Evolutionary conservation across 1,284 basidiomycete genomes (phyloP).

Genomic region (Cryptococcus sp.): DNA sequence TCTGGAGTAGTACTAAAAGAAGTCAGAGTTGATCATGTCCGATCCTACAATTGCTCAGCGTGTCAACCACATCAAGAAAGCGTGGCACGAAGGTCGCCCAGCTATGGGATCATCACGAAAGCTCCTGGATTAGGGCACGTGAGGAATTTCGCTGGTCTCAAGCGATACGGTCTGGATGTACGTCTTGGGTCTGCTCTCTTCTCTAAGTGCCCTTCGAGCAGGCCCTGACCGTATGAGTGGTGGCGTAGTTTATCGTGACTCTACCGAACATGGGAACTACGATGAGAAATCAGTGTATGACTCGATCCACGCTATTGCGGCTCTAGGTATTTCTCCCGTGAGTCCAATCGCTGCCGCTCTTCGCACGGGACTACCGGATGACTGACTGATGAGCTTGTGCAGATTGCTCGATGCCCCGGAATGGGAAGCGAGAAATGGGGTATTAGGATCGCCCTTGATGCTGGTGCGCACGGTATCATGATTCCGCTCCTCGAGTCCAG

Average conservation of each 20-base stretch:
- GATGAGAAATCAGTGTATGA: conserved; percentile 13
- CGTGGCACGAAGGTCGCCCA: conserved; percentile 14
- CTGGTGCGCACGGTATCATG: conserved; percentile 22
- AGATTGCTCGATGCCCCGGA: conserved; percentile 19
- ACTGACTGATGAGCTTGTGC: not conserved
- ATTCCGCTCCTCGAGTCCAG: conserved; percentile 13
- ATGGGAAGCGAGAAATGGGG: conserved; percentile 22
- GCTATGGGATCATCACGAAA: conserved; percentile 20
- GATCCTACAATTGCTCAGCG: conserved; percentile 13
- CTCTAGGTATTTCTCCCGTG: conserved; percentile 17
- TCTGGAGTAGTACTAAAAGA: too few species aligned
- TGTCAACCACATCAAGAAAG: conserved; percentile 17
- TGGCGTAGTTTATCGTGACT: conserved; percentile 17
- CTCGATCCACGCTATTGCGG: conserved; percentile 14
- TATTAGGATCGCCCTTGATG: conserved; percentile 17
- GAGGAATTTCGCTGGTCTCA: conserved; percentile 13
- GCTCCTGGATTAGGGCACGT: conserved; percentile 11
- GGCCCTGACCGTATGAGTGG: too few species aligned
- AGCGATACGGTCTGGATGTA: conserved; percentile 17
- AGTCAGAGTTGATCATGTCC: too few species aligned
- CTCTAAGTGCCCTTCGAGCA: too few species aligned
- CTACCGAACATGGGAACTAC: conserved; percentile 19
- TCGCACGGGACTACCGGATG: not conserved
- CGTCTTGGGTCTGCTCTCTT: not conserved
- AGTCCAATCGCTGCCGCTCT: too few species aligned